Base-by-base conservation (phyloP, 345 rosid species). In the Pelargonium nanum region DNA sequence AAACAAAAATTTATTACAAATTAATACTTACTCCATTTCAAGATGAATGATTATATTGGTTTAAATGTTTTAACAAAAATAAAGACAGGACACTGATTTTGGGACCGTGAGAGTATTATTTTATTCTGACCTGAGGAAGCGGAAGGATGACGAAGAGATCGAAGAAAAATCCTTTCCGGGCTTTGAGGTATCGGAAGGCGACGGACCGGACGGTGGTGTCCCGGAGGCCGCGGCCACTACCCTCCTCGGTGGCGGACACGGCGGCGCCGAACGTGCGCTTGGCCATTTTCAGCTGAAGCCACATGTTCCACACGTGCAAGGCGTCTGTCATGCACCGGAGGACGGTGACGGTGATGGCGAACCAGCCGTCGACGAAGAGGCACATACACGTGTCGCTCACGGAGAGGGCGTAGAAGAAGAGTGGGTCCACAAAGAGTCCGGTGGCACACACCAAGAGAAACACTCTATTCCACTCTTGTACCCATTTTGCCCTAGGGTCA, bases 311-410 rank as follows among this genome's bases (percentile, higher is more conserved):
- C 2, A 89, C 70, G 70, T 93, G 94, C 65, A 93, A 69, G 19
- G 72, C 76, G 72, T 93, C 99, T 25, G 88, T 83, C 97, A 87
- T 85, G 81, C 95, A 93, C 59, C 97, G 85, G 77, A 93, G 81
- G 16, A 72, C 95, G 4, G 96, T 87, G 26, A 93, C 94, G n/a
- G 94, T 81, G 74, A 89, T 80, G 73, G 97, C 91, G 26, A 89
- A 84, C 97, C 95, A 87, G 2, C 98, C 93, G 24, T 92, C 98
- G 51, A 92, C 70, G 74, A 87, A 84, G 51, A 92, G 83, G 70
- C 96, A 89, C 88, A 80, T 80, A 60, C 78, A 85, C 19, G 79
- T 72, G 30, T 83, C 88, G 65, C 88, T 87, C 1, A 92, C 63
- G 4, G 97, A 85, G 24, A 92, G 70, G 5, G 87, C 78, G 72